phyloP scores from a whole-genome alignment of 2,329 filamentous ascomycete genomes.

The Penicillium sp. region DNA sequence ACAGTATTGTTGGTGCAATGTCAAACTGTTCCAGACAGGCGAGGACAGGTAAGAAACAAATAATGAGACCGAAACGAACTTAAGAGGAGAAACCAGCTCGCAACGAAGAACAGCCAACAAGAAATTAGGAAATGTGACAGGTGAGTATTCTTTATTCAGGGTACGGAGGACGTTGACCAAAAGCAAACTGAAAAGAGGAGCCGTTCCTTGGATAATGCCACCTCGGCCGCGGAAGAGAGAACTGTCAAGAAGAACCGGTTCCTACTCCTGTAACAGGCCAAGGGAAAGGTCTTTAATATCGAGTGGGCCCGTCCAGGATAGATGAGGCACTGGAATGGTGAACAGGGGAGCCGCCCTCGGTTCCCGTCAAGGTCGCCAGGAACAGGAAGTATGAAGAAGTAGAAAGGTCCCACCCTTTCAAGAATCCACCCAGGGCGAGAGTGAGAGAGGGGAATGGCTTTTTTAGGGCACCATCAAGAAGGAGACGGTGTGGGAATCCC shows the following conservation, averaged over 20 bases:
- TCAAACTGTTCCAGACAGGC: slow-evolving; percentile 7
- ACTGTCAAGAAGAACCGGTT: slow-evolving; percentile 7
- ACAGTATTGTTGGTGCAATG: slow-evolving; percentile 1
- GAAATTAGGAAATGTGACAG: neutral
- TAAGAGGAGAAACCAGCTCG: slow-evolving; percentile 2
- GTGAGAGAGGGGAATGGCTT: slow-evolving; percentile 15
- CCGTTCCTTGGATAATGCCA: neutral
- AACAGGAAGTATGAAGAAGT: slow-evolving; percentile 15
- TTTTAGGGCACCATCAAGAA: slow-evolving; percentile 13
- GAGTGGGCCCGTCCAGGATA: slow-evolving; percentile 18
- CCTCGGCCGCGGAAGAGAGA: slow-evolving; percentile 1
- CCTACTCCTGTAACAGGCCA: neutral
- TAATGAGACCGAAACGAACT: neutral
- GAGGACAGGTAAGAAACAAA: neutral
- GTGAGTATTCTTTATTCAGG: neutral
- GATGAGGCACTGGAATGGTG: slow-evolving; percentile 4
- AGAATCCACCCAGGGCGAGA: slow-evolving; percentile 10
- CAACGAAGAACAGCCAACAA: neutral
- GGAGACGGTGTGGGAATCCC: slow-evolving; percentile 12
- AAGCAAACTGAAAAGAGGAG: neutral
- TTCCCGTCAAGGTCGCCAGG: slow-evolving; percentile 18
- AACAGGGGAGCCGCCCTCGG: slow-evolving; percentile 24
- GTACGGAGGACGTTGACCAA: neutral
- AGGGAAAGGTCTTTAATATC: slow-evolving; percentile 14
- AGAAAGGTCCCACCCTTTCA: slow-evolving; percentile 18